A percentile compares a stretch with the other conserved stretches of the same genome.
Conservation (phyloP, 2,329 filamentous ascomycete genomes). For the Mycosphaerelloides madeirae region DNA sequence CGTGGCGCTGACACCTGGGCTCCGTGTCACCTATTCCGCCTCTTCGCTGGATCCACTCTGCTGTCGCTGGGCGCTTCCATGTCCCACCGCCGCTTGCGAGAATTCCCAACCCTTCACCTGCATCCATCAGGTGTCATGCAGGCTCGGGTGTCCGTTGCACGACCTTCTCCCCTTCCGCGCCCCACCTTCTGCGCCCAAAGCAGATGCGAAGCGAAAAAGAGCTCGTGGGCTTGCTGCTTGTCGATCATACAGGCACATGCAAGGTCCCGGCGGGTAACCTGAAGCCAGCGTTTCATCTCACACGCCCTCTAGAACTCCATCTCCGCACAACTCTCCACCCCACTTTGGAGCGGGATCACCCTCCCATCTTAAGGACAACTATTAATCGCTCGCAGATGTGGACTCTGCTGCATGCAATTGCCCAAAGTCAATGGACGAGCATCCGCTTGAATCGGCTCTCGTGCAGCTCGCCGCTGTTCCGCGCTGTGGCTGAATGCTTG, state of each 20-base stretch:
- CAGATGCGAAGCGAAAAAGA: neutral
- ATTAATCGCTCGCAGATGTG: neutral
- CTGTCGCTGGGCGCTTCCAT: neutral
- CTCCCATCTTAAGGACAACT: too few species aligned
- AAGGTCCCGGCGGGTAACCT: slow-evolving; percentile 1
- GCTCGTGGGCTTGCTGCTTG: neutral
- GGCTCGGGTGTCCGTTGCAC: neutral
- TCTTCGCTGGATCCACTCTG: neutral
- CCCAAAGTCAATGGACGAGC: too few species aligned
- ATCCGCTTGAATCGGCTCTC: too few species aligned
- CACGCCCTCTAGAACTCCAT: neutral
- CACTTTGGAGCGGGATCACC: neutral
- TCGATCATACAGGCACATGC: slow-evolving; percentile 4
- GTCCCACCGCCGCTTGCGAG: neutral
- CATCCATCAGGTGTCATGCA: neutral
- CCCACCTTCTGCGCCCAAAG: too few species aligned
- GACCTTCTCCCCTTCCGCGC: neutral
- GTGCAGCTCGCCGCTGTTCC: neutral
- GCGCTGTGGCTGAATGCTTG: too few species aligned
- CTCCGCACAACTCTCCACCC: neutral
- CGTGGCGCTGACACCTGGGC: slow-evolving; percentile 1
- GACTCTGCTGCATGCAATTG: neutral
- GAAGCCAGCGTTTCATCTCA: neutral
- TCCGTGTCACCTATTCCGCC: neutral
- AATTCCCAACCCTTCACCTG: neutral